Evolutionary conservation across 306 rosid species (phyloP).

Genomic region (Echinosophora koreensis): DNA sequence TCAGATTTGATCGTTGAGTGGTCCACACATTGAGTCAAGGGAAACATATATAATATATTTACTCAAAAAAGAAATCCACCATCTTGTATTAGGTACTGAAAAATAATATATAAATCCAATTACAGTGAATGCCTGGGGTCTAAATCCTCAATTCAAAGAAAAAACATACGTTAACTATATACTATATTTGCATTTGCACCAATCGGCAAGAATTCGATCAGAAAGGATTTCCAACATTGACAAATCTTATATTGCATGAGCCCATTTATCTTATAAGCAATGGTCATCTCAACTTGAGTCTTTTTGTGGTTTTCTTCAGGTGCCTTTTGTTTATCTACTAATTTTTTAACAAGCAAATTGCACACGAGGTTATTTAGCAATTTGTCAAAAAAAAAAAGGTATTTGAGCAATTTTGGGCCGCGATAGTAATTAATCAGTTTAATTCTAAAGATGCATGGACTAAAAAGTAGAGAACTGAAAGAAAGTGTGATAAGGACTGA

Average conservation of each 20-base stretch:
- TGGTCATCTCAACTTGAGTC: neutral
- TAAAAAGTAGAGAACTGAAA: conserved; percentile 14
- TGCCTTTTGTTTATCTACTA: conserved; percentile 4
- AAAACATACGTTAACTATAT: neutral
- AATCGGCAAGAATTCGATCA: neutral
- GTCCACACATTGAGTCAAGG: conserved; percentile 12
- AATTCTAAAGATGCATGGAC: conserved; percentile 21
- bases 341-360: no score
- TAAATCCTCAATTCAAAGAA: neutral
- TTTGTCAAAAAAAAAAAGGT: no score
- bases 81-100: neutral
- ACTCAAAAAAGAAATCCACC: neutral
- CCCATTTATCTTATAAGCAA: neutral
- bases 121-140: neutral
- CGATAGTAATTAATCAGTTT: neutral
- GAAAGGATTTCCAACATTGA: neutral
- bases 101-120: neutral
- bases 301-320: neutral
- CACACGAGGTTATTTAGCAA: no score
- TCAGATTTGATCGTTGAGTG: conserved; percentile 12
- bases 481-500: conserved; percentile 40
- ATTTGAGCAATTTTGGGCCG: no score
- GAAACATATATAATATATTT: neutral
- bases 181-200: neutral
- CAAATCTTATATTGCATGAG: neutral